Conservation (phyloP, 2,329 filamentous ascomycete species). For the Scytalidium lignicola region DNA sequence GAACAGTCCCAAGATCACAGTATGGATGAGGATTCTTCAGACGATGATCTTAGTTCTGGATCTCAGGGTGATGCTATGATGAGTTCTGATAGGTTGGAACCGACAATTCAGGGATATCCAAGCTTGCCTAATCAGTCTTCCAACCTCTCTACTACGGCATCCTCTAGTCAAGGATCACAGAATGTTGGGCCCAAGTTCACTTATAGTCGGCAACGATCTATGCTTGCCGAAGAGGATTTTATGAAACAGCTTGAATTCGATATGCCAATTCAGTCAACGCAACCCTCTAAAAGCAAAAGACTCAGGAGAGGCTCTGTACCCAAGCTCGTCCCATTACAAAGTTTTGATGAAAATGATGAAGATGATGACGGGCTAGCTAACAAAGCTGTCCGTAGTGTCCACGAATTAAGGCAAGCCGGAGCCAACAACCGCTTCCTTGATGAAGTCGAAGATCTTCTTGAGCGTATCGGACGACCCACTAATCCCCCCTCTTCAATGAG, state of each 20-base stretch:
- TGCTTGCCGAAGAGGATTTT: constrained; percentile 27
- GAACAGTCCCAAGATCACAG: constrained; percentile 18
- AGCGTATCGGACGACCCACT: constrained; percentile 50
- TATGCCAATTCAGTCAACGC: constrained; percentile 16
- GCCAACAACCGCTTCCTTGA: constrained; percentile 62
- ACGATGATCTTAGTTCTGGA: constrained; percentile 6
- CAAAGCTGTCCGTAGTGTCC: constrained; percentile 54
- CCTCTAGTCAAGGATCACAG: constrained; percentile 22
- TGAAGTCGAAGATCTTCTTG: constrained; percentile 59
- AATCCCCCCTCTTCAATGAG: constrained; percentile 45
- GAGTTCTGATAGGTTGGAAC: not conserved
- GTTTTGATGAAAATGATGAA: constrained; percentile 24
- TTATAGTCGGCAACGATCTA: constrained; percentile 28
- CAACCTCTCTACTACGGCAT: not conserved
- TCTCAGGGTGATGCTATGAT: not conserved
- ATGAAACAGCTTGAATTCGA: constrained; percentile 24
- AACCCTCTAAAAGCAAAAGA: constrained; percentile 12
- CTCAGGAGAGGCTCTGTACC: constrained; percentile 22
- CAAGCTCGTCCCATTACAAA: constrained; percentile 18
- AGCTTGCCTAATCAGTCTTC: not conserved
- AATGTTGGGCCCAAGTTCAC: constrained; percentile 26
- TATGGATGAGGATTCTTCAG: constrained; percentile 6
- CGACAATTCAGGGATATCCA: constrained; percentile 6
- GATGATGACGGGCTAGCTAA: constrained; percentile 18
- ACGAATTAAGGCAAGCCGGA: constrained; percentile 61